Evolutionary conservation across 306 rosid species (phyloP).

Genomic region (Prosopis cineraria): DNA sequence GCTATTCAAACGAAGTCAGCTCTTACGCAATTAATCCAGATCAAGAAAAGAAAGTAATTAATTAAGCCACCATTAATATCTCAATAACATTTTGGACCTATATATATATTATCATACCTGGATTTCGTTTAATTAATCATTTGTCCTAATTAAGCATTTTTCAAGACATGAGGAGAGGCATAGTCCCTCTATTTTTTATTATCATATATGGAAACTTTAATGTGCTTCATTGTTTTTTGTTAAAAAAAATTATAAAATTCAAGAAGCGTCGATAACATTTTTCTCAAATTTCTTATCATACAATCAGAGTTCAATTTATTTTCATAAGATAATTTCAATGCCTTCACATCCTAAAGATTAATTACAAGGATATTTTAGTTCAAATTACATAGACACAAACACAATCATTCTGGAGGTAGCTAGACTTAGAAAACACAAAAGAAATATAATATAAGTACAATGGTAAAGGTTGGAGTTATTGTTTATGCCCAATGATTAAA

Average conservation of each 20-base stretch:
- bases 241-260: too few relatives aligned
- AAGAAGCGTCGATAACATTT: too few relatives aligned
- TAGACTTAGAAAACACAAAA: neutral
- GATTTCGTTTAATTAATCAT: neutral
- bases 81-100: neutral
- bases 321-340: too few relatives aligned
- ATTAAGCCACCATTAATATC: neutral
- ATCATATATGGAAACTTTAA: too few relatives aligned
- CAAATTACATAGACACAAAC: too few relatives aligned
- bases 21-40: neutral
- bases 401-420: neutral
- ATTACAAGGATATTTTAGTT: too few relatives aligned
- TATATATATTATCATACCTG: neutral
- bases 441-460: conserved; percentile 26
- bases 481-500: neutral
- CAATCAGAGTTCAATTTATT: too few relatives aligned
- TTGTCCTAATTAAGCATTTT: neutral
- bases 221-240: too few relatives aligned
- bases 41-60: neutral
- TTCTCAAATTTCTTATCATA: too few relatives aligned
- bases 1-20: conserved; percentile 32
- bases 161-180: too few relatives aligned
- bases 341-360: too few relatives aligned
- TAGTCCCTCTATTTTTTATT: too few relatives aligned
- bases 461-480: neutral